Conservation (phyloP, 2,329 filamentous ascomycete genomes). For the Hypomyces perniciosus region DNA sequence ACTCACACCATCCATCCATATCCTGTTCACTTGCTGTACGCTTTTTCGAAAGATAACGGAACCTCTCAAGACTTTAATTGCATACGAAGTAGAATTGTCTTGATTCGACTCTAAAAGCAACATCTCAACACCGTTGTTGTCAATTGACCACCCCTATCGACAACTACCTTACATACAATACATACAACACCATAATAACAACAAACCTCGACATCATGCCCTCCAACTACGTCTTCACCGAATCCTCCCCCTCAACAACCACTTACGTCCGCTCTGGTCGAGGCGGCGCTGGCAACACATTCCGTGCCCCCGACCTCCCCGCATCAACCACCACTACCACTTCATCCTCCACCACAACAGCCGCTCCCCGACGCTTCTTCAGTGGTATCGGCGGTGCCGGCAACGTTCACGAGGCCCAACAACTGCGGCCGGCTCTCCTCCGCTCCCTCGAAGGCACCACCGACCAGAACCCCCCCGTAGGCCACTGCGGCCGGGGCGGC, state of each 20-base stretch:
- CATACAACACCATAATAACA: neutral
- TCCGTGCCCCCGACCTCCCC: slow-evolving; percentile 38
- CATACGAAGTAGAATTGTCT: neutral
- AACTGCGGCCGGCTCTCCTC: slow-evolving; percentile 22
- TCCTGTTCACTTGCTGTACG: neutral
- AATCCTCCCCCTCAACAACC: slow-evolving; percentile 26
- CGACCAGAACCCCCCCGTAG: slow-evolving; percentile 38
- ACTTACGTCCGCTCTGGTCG: slow-evolving; percentile 41
- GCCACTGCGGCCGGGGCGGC: slow-evolving; percentile 61
- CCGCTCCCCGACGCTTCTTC: slow-evolving; percentile 49
- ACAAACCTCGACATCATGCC: slow-evolving; percentile 20
- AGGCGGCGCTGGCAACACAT: slow-evolving; percentile 51
- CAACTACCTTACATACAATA: neutral
- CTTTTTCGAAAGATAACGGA: neutral
- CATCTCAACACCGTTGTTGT: neutral
- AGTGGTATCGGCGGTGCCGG: slow-evolving; percentile 62
- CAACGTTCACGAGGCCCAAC: slow-evolving; percentile 48
- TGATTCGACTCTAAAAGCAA: neutral
- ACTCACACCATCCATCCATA: neutral
- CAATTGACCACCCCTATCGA: neutral
- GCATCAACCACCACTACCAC: slow-evolving; percentile 22
- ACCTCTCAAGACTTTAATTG: neutral
- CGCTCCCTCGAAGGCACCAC: slow-evolving; percentile 41
- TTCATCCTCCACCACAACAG: slow-evolving; percentile 43
- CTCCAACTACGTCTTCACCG: slow-evolving; percentile 27